Evolutionary conservation across 1,284 basidiomycete genomes (phyloP).

Genomic region (Fomes fomentarius): DNA sequence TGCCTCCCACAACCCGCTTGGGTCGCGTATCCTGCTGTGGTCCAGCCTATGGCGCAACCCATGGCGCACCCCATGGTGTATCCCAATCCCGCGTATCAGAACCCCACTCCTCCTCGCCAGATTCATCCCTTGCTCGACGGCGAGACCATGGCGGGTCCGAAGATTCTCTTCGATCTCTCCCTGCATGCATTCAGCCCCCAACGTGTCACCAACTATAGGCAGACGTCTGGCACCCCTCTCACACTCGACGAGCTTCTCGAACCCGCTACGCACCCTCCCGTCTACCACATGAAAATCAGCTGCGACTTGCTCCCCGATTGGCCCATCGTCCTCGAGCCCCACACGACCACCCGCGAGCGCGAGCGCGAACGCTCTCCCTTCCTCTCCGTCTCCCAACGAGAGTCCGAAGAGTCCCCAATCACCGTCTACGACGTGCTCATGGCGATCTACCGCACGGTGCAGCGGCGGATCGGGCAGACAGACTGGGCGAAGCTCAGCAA

Average conservation of each 20-base stretch:
- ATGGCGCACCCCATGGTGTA: no score
- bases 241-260: slow-evolving; percentile 48
- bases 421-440: slow-evolving; percentile 60
- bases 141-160: slow-evolving; percentile 41
- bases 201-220: slow-evolving; percentile 41
- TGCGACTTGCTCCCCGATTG: slow-evolving; percentile 62
- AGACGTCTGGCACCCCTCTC: slow-evolving; percentile 38
- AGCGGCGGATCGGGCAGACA: slow-evolving; percentile 53
- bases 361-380: slow-evolving; percentile 30
- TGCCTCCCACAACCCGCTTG: slow-evolving; percentile 31
- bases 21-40: slow-evolving; percentile 28
- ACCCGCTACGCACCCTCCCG: slow-evolving; percentile 57
- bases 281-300: slow-evolving; percentile 58
- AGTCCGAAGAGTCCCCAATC: slow-evolving; percentile 42
- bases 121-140: slow-evolving; percentile 62
- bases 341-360: slow-evolving; percentile 29
- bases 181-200: slow-evolving; percentile 47
- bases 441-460: slow-evolving; percentile 54
- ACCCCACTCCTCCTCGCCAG: slow-evolving; percentile 22
- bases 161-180: slow-evolving; percentile 59
- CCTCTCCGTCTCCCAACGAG: slow-evolving; percentile 26
- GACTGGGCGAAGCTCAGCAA: slow-evolving; percentile 55
- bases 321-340: slow-evolving; percentile 57
- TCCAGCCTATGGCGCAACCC: slow-evolving; percentile 27
- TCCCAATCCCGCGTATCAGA: slow-evolving; percentile 27